Percentiles rank a stretch among this genome's conserved stretches.
Evolutionary conservation across 1,284 basidiomycete genomes (phyloP).

Genomic region (Phellopilus nigrolimitatus): DNA sequence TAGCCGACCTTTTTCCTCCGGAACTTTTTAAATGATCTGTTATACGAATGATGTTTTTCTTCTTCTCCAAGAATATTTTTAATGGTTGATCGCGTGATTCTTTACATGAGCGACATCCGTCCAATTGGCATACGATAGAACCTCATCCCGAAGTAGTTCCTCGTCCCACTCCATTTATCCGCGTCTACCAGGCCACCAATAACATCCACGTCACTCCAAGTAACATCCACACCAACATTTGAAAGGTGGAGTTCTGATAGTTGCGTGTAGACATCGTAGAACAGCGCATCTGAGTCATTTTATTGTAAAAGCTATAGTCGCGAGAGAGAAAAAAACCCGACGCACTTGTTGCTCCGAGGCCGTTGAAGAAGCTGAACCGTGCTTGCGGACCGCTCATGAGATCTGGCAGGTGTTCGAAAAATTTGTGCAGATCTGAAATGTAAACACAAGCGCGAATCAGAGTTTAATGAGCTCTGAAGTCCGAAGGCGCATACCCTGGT

Average conservation of each 20-base stretch:
- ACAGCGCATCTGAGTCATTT: slow-evolving; percentile 58
- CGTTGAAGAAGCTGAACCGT: slow-evolving; percentile 96
- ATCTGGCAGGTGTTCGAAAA: slow-evolving; percentile 82
- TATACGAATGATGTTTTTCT: not conserved
- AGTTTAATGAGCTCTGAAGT: not conserved
- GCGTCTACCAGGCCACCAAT: slow-evolving; percentile 36
- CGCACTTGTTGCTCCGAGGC: slow-evolving; percentile 89
- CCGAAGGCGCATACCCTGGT: slow-evolving; percentile 46
- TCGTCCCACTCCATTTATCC: slow-evolving; percentile 63
- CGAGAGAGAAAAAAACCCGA: slow-evolving; percentile 19
- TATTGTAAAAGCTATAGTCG: slow-evolving; percentile 8
- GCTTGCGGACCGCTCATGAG: slow-evolving; percentile 75
- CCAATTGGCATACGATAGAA: slow-evolving; percentile 60
- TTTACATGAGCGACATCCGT: slow-evolving; percentile 6
- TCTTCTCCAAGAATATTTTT: not conserved
- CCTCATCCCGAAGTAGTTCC: slow-evolving; percentile 68
- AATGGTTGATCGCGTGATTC: not conserved
- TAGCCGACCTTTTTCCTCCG: too few species aligned
- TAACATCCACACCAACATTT: slow-evolving; percentile 70
- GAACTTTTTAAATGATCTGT: slow-evolving; percentile 7
- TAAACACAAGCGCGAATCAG: not conserved
- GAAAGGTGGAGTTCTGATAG: slow-evolving; percentile 84
- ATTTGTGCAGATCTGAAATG: slow-evolving; percentile 61
- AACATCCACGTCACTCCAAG: slow-evolving; percentile 74
- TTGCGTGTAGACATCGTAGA: slow-evolving; percentile 90